Evolutionary conservation across 2,329 filamentous ascomycete species (phyloP), one percentile per base, ranked within the genome.

Genomic region (Monilinia fructigena): DNA sequence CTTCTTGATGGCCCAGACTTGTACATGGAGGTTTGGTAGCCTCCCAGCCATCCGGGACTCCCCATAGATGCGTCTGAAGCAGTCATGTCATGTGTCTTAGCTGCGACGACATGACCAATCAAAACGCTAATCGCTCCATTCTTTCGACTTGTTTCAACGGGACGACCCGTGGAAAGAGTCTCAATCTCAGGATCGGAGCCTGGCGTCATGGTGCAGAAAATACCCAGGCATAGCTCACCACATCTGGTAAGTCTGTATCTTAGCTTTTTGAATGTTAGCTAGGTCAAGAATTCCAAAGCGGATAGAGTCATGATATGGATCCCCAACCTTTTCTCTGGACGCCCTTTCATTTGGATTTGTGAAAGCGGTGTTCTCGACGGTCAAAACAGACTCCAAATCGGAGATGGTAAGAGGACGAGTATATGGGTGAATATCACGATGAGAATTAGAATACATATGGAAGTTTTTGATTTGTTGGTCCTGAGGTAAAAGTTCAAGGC

Each of bases 11-110:
- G 42, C 92, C 92, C 12, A 86, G 74, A 1, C 77, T 75, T 47
- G 83, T 80, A 56, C 78, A 76, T 63, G 80, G 78, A 63, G 75
- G 76, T 65, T 78, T 78, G 59, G 77, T 74, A 11, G 81, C 80
- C 68, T 82, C 80, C 88, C 90, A 94, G 75, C 89, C 83, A 50
- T 80, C 77, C 0, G 92, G 92, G 53, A 89, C 82, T 28, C 82
- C 82, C 84, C 91, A 97, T 96, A 70, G 91, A 87, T 8, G 82
- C 82, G 74, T 96, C 92, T 1, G 87, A 90, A 65, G 96, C 86
- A 53, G 85, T 78, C 0, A 79, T 75, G 61, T 85, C 83, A 48
- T 82, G 80, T 48, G 88, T 89, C 70, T 90, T 88, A 16, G 92
- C 93, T 26, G 90, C 85, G 69, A 96, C 82, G 70, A 94, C 83